Conservation (phyloP, 1,284 basidiomycete genomes). For the Cryptococcus sp. region DNA sequence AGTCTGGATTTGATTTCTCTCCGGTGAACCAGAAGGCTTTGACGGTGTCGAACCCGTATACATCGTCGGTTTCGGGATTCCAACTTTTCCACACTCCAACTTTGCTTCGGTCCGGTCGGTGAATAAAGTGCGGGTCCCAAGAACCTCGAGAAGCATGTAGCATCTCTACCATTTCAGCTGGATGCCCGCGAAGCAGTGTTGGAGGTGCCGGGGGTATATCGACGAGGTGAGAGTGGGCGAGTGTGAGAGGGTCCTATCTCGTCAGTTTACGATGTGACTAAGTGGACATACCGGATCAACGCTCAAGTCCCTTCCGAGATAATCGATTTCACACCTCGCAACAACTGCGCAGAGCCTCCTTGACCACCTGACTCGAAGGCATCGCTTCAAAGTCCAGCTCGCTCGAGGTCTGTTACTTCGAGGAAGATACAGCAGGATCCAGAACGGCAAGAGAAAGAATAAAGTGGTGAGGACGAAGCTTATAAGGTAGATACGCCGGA, state of each 20-base stretch:
- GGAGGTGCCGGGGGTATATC: conserved; percentile 36
- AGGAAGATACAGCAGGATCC: conserved; percentile 38
- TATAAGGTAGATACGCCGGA: conserved; percentile 41
- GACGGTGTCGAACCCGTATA: conserved; percentile 37
- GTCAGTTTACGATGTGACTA: background rate
- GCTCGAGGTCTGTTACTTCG: conserved; percentile 31
- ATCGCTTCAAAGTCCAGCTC: conserved; percentile 39
- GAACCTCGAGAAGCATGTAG: conserved; percentile 30
- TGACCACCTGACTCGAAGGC: conserved; percentile 41
- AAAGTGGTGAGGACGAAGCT: conserved; percentile 34
- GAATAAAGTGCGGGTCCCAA: conserved; percentile 39
- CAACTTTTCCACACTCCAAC: conserved; percentile 30
- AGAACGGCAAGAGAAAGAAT: conserved; percentile 37
- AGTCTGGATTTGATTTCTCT: conserved; percentile 24
- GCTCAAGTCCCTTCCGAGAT: conserved; percentile 40
- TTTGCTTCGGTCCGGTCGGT: conserved; percentile 16
- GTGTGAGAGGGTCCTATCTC: conserved; percentile 28
- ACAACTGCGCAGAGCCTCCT: conserved; percentile 39
- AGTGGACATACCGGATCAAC: conserved; percentile 28
- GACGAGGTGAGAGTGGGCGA: conserved; percentile 41
- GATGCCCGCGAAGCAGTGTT: conserved; percentile 37
- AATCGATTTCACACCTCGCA: conserved; percentile 47
- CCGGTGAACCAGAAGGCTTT: conserved; percentile 47
- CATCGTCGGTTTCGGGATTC: conserved; percentile 18
- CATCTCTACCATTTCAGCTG: conserved; percentile 24